Base-by-base conservation (phyloP, 2,329 filamentous ascomycete species). In the Parafenestella ontariensis region DNA sequence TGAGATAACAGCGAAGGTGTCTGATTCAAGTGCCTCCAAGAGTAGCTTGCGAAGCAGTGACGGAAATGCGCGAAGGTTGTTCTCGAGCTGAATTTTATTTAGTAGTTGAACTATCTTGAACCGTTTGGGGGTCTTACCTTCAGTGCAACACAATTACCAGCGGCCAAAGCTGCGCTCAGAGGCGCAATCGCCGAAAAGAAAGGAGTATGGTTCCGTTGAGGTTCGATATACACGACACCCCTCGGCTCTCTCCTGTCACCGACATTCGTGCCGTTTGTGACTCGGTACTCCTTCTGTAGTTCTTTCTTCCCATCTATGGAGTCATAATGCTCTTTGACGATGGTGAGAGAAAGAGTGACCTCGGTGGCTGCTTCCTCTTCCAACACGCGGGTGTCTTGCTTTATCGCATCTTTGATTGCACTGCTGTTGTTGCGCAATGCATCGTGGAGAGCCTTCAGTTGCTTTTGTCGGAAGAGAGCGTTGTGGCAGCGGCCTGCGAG, bases 121-220 rank as follows among this genome's bases (percentile, higher is more conserved):
- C 1, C 15, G 2, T 42, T 8, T 1, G 15, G 21, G 20, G 23
- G 21, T 31, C 72, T 61, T 54, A 83, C 81, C 72, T 83, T 78
- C 10, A 85, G 41, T 28, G 80, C 72, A 3, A 83, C 74, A 59
- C 81, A 84, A 52, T 83, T 84, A 0, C 82, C 83, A 11, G 81
- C 80, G 1, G 79, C 77, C 26, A 85, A 59, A 7, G 82, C 81
- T 4, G 81, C 77, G 29, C 75, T 76, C 34, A 84, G 46, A 6
- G 61, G 50, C n/a, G 55, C 50, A 18, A 70, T 49, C 6, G 48
- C 43, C 7, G 65, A 66, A 56, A 79, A 84, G 54, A 85, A 79
- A 8, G 80, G 68, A 0, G 78, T 83, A 64, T 85, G 79, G 6
- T 55, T 69, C 28, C 56, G 49, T 9, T 74, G 70, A 1, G 82